Evolutionary conservation across 139 green algal species (phyloP).

Genomic region (Gonium pectorale): DNA sequence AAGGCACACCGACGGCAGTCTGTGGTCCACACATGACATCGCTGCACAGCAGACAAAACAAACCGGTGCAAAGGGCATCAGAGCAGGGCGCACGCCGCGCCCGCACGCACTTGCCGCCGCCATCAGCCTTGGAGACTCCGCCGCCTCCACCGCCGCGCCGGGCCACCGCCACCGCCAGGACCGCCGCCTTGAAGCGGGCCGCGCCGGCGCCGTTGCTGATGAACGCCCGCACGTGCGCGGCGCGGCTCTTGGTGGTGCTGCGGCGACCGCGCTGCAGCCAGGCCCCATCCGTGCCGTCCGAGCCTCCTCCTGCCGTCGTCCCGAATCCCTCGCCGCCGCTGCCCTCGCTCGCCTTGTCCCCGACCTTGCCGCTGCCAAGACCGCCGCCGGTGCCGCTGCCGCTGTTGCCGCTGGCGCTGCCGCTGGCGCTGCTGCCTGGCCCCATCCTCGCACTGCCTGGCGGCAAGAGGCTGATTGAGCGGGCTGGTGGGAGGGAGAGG

Average conservation of each 20-base stretch:
- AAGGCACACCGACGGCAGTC: too few relatives aligned
- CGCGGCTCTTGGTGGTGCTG: background rate
- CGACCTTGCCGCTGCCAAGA: background rate
- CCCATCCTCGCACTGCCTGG: background rate
- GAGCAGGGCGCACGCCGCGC: too few relatives aligned
- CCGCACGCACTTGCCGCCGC: too few relatives aligned
- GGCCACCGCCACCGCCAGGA: background rate
- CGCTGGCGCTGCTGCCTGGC: background rate
- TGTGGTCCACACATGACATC: too few relatives aligned
- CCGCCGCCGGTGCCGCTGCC: constrained; percentile 3
- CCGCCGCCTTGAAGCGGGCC: background rate
- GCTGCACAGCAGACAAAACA: too few relatives aligned
- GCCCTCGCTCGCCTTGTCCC: background rate
- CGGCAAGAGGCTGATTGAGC: background rate
- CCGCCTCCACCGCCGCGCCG: too few relatives aligned
- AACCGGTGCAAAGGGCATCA: too few relatives aligned
- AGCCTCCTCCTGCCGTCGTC: background rate
- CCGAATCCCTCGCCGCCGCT: too few relatives aligned
- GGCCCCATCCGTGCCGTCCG: background rate
- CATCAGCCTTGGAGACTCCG: too few relatives aligned
- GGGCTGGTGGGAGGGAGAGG: background rate
- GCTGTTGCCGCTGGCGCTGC: background rate
- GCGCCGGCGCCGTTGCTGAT: background rate
- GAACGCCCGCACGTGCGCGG: background rate
- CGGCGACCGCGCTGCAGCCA: background rate